Conservation (phyloP, 805 yeast genomes). For the Ogataea salicorniae region DNA sequence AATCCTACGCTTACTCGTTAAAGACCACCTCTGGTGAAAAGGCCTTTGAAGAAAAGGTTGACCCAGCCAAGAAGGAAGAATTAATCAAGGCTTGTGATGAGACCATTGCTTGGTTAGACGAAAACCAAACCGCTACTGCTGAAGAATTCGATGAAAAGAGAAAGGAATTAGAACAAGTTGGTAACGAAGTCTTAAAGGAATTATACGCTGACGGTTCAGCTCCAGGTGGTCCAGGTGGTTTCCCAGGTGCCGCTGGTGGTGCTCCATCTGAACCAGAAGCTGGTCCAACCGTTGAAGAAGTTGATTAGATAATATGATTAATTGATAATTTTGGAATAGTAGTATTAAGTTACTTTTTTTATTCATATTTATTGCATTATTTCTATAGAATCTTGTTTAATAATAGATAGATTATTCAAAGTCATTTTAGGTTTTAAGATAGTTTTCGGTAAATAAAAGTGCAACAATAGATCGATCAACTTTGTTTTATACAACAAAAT, state of each 20-base stretch:
- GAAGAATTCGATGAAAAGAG: slow-evolving; percentile 91
- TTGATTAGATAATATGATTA: slow-evolving; percentile 42
- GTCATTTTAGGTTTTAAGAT: too few relatives aligned
- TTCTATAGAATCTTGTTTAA: too few relatives aligned
- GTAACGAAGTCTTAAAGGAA: slow-evolving; percentile 95
- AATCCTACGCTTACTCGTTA: slow-evolving; percentile 90
- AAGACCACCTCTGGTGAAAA: slow-evolving; percentile 78
- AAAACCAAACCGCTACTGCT: slow-evolving; percentile 84
- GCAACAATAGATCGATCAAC: too few relatives aligned
- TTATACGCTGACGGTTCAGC: slow-evolving; percentile 94
- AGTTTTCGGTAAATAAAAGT: too few relatives aligned
- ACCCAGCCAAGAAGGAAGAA: slow-evolving; percentile 42
- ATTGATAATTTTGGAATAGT: too few relatives aligned
- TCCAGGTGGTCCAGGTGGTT: slow-evolving; percentile 56
- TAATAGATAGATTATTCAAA: too few relatives aligned
- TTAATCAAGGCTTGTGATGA: slow-evolving; percentile 78
- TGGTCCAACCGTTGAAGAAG: slow-evolving; percentile 80
- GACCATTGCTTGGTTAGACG: slow-evolving; percentile 87
- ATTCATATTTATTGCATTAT: too few relatives aligned
- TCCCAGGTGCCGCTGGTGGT: slow-evolving; percentile 24
- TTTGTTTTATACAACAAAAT: too few relatives aligned
- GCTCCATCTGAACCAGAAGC: slow-evolving; percentile 38
- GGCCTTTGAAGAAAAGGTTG: slow-evolving; percentile 72
- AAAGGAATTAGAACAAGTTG: slow-evolving; percentile 91
- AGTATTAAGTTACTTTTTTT: too few relatives aligned